Base-by-base conservation (phyloP, 768 basidiomycete species). In the Chiua virens region DNA sequence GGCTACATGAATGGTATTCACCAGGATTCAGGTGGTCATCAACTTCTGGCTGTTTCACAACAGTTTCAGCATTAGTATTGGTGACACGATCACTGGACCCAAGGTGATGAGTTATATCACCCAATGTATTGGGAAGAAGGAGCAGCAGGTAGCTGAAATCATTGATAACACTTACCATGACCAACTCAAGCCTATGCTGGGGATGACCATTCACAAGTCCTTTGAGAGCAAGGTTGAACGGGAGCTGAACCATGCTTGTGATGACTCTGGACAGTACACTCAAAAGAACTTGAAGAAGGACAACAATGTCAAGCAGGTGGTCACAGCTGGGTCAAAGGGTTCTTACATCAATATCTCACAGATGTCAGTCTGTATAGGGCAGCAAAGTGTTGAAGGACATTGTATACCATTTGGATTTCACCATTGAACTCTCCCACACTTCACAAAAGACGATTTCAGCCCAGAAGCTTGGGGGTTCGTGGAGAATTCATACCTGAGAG, bases 261-360 rank as follows among this genome's bases (percentile, higher is more conserved):
- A 98, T 65, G 81, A 82, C 42, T 93, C 93, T 25, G 97, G 97
- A 76, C 92, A 93, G 67, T 90, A 87, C 40, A 96, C 95, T n/a
- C 93, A 98, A 74, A 88, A 93, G 74, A 87, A 87, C 66, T 77
- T 98, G 80, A 98, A 98, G 79, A 92, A 92, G 69, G 95, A 97
- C 73, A 98, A 99, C 79, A 98, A 98, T 62, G 95, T 98, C 76
- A 99, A 98, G 79, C 97, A 98, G 81, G 98, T 99, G 97, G 96
- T 98, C 65, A 92, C 96, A 6, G 95, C 97, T 10, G 97, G 97
- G 22, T 97, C 97, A 11, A 98, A 99, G 73, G 94, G 95, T 71
- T 94, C 94, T 0, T 95, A 93, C 78, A 99, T 98, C 80, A 99
- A 99, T 72, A 98, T 99, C 63, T 98, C 97, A 11, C 97, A 64